phyloP scores from a whole-genome alignment of 2,329 filamentous ascomycete genomes.

The Teratosphaeria nubilosa region DNA sequence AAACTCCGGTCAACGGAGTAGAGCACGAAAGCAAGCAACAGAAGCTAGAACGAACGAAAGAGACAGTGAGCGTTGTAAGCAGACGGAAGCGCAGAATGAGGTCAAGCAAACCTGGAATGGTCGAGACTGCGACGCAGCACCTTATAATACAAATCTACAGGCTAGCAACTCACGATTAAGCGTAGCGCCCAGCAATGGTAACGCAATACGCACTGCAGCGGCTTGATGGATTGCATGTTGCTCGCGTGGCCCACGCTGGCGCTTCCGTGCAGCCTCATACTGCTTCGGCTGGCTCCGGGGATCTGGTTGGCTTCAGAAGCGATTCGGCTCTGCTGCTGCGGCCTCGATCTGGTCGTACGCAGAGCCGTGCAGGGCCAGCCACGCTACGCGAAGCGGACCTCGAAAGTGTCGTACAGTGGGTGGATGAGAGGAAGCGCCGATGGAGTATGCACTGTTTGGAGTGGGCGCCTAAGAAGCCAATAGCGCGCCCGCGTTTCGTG shows the following conservation, averaged over 20 bases:
- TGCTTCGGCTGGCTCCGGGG: neutral
- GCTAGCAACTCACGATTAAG: constrained; percentile 1
- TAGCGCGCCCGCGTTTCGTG: neutral
- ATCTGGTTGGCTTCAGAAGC: neutral
- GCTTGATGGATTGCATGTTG: constrained; percentile 15
- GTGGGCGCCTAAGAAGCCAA: constrained; percentile 7
- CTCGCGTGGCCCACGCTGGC: constrained; percentile 21
- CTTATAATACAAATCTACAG: constrained; percentile 22
- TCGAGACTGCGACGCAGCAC: constrained; percentile 10
- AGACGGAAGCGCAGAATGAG: neutral
- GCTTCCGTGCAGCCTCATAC: constrained; percentile 20
- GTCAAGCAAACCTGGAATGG: constrained; percentile 11
- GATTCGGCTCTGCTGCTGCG: neutral
- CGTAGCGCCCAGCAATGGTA: constrained; percentile 12
- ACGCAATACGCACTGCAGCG: constrained; percentile 15
- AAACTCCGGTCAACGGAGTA: constrained; percentile 14
- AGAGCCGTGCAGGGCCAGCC: neutral
- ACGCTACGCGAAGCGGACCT: neutral
- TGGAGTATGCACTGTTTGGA: neutral
- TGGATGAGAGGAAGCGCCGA: constrained; percentile 5
- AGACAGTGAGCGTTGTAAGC: neutral
- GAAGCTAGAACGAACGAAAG: constrained; percentile 13
- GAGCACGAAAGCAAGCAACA: constrained; percentile 17
- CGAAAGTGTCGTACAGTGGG: neutral
- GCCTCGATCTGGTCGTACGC: neutral